Evolutionary conservation across 345 rosid genomes (phyloP).

Genomic region (Hibiscus tridactylites): DNA sequence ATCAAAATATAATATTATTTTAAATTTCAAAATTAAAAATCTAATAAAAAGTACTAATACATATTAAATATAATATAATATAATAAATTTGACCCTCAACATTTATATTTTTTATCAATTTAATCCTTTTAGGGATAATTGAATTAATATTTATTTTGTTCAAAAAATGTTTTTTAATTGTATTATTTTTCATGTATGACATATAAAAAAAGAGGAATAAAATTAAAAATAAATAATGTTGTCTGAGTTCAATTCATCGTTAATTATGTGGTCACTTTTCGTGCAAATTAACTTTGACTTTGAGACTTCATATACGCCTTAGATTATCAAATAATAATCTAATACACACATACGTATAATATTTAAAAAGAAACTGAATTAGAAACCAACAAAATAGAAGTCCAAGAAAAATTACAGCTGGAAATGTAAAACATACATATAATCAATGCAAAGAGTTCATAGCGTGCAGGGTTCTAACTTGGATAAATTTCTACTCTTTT

Average conservation of each 20-base stretch:
- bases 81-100: too few relatives aligned
- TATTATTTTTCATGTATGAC: not conserved
- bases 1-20: too few relatives aligned
- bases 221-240: not conserved
- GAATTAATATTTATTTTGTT: not conserved
- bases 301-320: not conserved
- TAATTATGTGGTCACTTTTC: too few relatives aligned
- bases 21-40: too few relatives aligned
- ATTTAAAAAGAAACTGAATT: not conserved
- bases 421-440: not conserved
- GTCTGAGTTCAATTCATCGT: not conserved
- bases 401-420: not conserved
- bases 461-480: not conserved
- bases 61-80: too few relatives aligned
- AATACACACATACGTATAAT: not conserved
- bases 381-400: not conserved
- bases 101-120: too few relatives aligned
- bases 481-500: not conserved
- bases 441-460: not conserved
- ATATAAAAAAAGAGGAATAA: not conserved
- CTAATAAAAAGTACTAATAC: too few relatives aligned
- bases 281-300: not conserved
- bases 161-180: not conserved
- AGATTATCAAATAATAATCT: not conserved
- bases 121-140: too few relatives aligned